Base-by-base conservation (phyloP, 2,329 filamentous ascomycete species). In the Colletotrichum trifolii region DNA sequence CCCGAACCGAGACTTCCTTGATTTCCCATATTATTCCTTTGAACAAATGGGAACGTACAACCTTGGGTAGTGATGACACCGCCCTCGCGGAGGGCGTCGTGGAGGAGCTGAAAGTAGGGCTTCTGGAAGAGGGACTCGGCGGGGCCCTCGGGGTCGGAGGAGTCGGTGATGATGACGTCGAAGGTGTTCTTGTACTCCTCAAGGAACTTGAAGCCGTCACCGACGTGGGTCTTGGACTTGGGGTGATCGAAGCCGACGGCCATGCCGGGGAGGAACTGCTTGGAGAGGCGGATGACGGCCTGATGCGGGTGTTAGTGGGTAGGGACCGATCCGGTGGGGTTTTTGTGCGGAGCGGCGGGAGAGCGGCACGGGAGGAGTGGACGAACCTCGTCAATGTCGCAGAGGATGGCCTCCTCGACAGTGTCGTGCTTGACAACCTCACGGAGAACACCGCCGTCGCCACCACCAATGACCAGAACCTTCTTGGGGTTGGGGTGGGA, bases 31-130 rank as follows among this genome's bases (percentile, higher is more conserved):
- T 43, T 42, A 54, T 48, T 42, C 48, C 25, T 25, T 25, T 64
- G 75, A 77, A 80, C 78, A 87, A 85, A 88, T 87, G 89, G 90
- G 89, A 86, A 93, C 93, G 88, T 94, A 97, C 93, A 97, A 99
- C 96, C 96, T 97, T 99, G 96, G 78, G 96, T 99, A 82, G 94
- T 95, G 83, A 99, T 98, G 77, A 99, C 94, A 85, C 96, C 96
- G 82, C 94, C 95, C 75, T 97, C 93, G 72, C 92, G 90, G 73
- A 98, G 89, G 74, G 96, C 96, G 76, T 90, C 92, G 79, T 91
- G 86, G 68, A 99, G 88, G 72, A 99, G 90, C 87, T 97, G 87
- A 82, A 98, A 99, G 88, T 99, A 99, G 68, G 94, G 91, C 87
- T 97, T 97, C 88, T 98, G 89, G 91, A 99, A 99, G 70, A 99